Conservation (phyloP, 768 basidiomycete genomes). For the Boletus tylopilopsis region DNA sequence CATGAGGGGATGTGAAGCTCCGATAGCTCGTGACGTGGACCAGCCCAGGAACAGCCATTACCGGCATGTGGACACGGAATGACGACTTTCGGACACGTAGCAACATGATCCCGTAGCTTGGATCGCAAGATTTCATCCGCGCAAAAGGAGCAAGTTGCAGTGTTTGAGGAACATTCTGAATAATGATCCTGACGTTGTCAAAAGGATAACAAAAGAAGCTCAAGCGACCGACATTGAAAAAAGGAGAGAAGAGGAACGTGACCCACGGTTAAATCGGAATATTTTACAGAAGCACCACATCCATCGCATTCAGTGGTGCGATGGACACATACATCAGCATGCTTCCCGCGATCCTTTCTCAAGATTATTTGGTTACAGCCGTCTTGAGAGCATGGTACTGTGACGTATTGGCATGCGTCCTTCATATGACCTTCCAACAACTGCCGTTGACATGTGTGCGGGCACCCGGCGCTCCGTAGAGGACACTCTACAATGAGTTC, state of each 20-base stretch:
- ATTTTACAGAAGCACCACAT: slow-evolving; percentile 33
- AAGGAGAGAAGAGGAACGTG: too few relatives aligned
- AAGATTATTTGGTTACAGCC: slow-evolving; percentile 43
- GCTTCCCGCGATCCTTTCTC: slow-evolving; percentile 45
- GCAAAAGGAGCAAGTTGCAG: slow-evolving; percentile 41
- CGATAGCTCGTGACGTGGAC: slow-evolving; percentile 35
- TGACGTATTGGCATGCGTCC: slow-evolving; percentile 55
- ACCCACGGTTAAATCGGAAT: slow-evolving; percentile 38
- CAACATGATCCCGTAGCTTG: slow-evolving; percentile 32
- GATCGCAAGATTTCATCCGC: slow-evolving; percentile 33
- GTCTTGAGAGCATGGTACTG: slow-evolving; percentile 47
- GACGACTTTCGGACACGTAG: slow-evolving; percentile 36
- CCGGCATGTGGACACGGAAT: slow-evolving; percentile 44
- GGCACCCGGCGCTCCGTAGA: slow-evolving; percentile 56
- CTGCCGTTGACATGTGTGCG: slow-evolving; percentile 63
- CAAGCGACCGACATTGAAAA: background rate
- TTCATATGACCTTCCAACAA: slow-evolving; percentile 58
- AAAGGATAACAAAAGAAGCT: background rate
- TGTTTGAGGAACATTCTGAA: slow-evolving; percentile 35
- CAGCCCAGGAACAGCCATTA: slow-evolving; percentile 55
- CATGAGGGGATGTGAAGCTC: slow-evolving; percentile 42
- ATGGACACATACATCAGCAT: slow-evolving; percentile 36
- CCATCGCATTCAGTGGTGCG: slow-evolving; percentile 38
- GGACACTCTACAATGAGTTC: slow-evolving; percentile 76
- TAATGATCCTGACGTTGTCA: slow-evolving; percentile 34